These are phyloP conservation scores for Coemansia sp. DNA, from an alignment of 192 early-diverging fungal genomes.

Conservation along the genomic window DNA sequence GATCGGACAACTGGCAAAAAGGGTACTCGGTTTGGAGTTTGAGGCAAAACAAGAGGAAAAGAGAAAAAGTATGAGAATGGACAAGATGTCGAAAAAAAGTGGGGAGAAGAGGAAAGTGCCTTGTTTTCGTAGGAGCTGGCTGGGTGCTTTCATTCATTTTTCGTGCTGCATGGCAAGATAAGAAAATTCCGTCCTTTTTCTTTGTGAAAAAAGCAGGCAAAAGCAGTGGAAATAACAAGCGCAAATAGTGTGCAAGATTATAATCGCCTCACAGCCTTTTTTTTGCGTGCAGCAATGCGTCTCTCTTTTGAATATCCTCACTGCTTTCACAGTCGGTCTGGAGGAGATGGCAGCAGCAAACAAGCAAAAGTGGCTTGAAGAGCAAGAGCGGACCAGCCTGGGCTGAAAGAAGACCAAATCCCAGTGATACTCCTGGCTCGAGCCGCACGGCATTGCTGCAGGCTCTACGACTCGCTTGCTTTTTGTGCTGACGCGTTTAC, in stretches of 20 bases:
- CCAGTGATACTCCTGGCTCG: not conserved
- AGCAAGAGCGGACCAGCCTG: too few relatives aligned
- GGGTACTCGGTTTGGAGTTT: not conserved
- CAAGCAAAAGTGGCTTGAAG: too few relatives aligned
- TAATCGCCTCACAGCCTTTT: too few relatives aligned
- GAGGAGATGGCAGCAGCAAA: not conserved
- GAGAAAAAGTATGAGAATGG: not conserved
- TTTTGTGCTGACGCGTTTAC: slow-evolving; percentile 5
- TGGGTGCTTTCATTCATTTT: too few relatives aligned
- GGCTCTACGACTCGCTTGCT: not conserved
- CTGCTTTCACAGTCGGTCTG: not conserved
- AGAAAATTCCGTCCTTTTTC: too few relatives aligned
- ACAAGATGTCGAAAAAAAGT: not conserved
- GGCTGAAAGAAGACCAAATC: not conserved
- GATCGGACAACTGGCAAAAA: not conserved
- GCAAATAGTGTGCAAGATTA: too few relatives aligned
- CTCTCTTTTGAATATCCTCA: too few relatives aligned
- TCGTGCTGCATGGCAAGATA: too few relatives aligned
- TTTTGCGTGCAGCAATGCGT: too few relatives aligned
- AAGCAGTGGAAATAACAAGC: too few relatives aligned
- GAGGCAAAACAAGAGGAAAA: not conserved
- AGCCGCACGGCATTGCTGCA: slow-evolving; percentile 1
- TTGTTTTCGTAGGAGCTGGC: too few relatives aligned
- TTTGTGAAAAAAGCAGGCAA: too few relatives aligned
- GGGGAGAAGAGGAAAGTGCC: not conserved